phyloP scores from a whole-genome alignment of 2,329 filamentous ascomycete species.

The Colletotrichum sansevieriae region DNA sequence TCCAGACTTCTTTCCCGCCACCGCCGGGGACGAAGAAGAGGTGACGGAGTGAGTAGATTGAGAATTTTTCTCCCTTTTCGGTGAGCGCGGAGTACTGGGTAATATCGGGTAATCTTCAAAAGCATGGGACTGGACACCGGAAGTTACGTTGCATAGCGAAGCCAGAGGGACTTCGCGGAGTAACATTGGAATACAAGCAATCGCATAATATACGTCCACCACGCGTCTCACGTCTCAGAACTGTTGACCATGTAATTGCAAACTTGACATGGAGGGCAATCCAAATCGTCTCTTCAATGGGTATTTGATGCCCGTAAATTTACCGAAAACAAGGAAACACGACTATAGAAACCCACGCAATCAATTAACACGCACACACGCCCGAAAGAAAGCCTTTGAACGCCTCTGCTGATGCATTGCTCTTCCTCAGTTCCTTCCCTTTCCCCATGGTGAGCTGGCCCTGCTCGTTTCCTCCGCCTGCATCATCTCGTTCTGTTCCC shows the following conservation, averaged over 20 bases:
- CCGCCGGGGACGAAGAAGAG: constrained; percentile 50
- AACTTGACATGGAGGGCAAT: constrained; percentile 9
- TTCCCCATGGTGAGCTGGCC: constrained; percentile 52
- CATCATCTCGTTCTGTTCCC: constrained; percentile 58
- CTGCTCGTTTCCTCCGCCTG: constrained; percentile 54
- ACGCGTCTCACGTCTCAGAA: too few relatives aligned
- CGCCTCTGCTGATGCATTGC: constrained; percentile 37
- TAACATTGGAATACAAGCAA: not conserved
- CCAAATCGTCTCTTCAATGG: constrained; percentile 38
- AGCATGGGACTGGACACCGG: too few relatives aligned
- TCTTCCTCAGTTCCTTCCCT: constrained; percentile 36
- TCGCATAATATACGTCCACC: not conserved
- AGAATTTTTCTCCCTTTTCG: not conserved
- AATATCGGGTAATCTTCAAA: not conserved
- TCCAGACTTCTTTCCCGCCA: constrained; percentile 56
- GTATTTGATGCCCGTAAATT: constrained; percentile 27
- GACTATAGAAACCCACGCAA: constrained; percentile 31
- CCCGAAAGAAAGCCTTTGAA: constrained; percentile 25
- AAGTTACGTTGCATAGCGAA: too few relatives aligned
- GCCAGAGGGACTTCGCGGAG: too few relatives aligned
- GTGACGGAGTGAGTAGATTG: not conserved
- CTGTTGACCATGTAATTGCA: too few relatives aligned
- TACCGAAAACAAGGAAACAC: constrained; percentile 28
- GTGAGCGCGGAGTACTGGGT: not conserved
- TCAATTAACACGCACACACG: constrained; percentile 15